Percentiles rank a stretch among this genome's conserved stretches.
Evolutionary conservation across 805 yeast species (phyloP).

Genomic region (Candida khao-thaluensis): DNA sequence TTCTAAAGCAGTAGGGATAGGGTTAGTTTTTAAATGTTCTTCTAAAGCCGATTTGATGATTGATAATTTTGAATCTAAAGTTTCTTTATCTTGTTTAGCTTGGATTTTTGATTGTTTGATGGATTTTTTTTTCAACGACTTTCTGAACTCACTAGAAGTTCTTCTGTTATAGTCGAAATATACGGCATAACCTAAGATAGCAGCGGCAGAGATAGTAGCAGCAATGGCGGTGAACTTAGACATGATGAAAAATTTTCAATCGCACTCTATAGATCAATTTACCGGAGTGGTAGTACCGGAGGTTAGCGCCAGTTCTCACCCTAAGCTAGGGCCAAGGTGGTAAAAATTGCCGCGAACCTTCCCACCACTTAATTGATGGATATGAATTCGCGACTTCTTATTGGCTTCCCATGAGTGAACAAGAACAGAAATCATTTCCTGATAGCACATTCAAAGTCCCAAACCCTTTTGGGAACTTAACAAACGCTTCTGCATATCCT

Average conservation of each 20-base stretch:
- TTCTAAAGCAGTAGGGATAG: constrained; percentile 66
- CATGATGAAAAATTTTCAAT: constrained; percentile 8
- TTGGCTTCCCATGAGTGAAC: constrained; percentile 3
- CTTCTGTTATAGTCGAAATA: constrained; percentile 95
- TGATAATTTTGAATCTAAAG: constrained; percentile 59
- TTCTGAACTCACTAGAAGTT: constrained; percentile 77
- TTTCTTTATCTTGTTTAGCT: constrained; percentile 54
- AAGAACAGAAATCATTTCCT: constrained; percentile 20
- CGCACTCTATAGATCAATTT: too few relatives aligned
- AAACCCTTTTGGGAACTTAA: constrained; percentile 39
- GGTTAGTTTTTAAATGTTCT: constrained; percentile 65
- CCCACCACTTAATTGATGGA: background rate
- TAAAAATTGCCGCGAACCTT: too few relatives aligned
- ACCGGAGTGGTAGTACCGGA: too few relatives aligned
- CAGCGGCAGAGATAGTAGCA: constrained; percentile 39
- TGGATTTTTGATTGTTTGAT: constrained; percentile 59
- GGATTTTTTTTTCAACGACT: constrained; percentile 60
- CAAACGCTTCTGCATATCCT: constrained; percentile 42
- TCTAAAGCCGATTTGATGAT: constrained; percentile 60
- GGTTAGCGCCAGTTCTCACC: background rate
- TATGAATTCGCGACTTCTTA: constrained; percentile 1
- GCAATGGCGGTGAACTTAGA: constrained; percentile 42
- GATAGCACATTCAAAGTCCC: constrained; percentile 43
- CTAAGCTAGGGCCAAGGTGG: background rate
- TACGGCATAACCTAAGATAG: constrained; percentile 69